Evolutionary conservation across 2,329 filamentous ascomycete species (phyloP).

Genomic region (Penicillium sp.): DNA sequence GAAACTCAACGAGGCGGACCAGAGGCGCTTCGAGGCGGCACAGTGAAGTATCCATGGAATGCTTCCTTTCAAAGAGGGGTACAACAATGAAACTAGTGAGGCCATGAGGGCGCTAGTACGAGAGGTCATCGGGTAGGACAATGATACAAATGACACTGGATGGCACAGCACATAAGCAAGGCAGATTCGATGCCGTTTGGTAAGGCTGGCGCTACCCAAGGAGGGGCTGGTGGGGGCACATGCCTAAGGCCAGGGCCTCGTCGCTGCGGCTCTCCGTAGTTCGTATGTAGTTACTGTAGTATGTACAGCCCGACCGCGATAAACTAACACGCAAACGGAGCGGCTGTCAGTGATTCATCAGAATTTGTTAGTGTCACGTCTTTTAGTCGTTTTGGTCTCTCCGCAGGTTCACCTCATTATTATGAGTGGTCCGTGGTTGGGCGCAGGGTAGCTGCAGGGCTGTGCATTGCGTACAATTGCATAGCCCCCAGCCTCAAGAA

Average conservation of each 20-base stretch:
- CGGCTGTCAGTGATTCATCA: neutral
- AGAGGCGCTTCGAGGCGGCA: neutral
- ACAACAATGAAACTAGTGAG: neutral
- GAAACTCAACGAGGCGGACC: neutral
- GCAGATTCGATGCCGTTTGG: no score
- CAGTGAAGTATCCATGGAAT: neutral
- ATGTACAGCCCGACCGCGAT: neutral
- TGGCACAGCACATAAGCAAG: no score
- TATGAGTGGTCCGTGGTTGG: neutral
- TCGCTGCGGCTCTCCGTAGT: no score
- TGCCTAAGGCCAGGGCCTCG: no score
- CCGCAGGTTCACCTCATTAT: neutral
- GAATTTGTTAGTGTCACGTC: neutral
- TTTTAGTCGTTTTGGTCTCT: neutral
- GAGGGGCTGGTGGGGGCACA: neutral
- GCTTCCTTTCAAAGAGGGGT: neutral
- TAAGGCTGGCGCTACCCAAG: neutral
- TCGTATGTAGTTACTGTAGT: no score
- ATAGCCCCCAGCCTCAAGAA: conserved; percentile 1
- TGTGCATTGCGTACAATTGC: neutral
- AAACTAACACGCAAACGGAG: neutral
- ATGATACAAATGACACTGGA: neutral
- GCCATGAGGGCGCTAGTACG: neutral
- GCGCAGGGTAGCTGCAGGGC: neutral
- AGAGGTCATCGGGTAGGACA: neutral